These are phyloP conservation scores for Nissolia schottii DNA, from an alignment of 306 rosid species.

Conservation along the genomic window DNA sequence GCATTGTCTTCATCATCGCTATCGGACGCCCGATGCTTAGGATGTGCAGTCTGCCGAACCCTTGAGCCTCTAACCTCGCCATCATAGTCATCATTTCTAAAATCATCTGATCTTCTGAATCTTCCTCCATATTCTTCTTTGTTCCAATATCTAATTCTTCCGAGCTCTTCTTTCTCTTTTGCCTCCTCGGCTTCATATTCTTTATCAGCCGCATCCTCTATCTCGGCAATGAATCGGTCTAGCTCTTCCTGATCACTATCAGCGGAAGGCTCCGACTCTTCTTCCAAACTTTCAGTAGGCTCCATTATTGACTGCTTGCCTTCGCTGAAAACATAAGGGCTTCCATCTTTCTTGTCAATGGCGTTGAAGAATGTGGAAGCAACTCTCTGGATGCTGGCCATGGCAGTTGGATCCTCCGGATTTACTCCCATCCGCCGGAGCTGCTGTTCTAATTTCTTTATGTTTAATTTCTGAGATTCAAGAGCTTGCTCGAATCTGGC, in stretches of 20 bases:
- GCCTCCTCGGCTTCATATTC: slow-evolving; percentile 93
- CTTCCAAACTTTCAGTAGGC: slow-evolving; percentile 38
- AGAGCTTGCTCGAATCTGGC: slow-evolving; percentile 99
- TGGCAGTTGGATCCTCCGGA: slow-evolving; percentile 95
- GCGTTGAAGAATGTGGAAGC: slow-evolving; percentile 97
- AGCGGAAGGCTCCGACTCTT: slow-evolving; percentile 51
- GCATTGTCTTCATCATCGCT: slow-evolving; percentile 46
- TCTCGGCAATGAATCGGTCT: slow-evolving; percentile 85
- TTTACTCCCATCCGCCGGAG: slow-evolving; percentile 88
- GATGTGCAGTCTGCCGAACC: slow-evolving; percentile 35
- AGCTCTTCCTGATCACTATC: slow-evolving; percentile 87
- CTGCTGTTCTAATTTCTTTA: slow-evolving; percentile 87
- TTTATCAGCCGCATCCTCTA: slow-evolving; percentile 93
- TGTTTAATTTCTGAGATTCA: slow-evolving; percentile 92
- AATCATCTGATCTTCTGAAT: slow-evolving; percentile 55
- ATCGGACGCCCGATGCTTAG: slow-evolving; percentile 35
- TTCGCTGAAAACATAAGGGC: slow-evolving; percentile 73
- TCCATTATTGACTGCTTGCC: slow-evolving; percentile 40
- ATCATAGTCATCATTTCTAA: slow-evolving; percentile 41
- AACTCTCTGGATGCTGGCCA: slow-evolving; percentile 95
- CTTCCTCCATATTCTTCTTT: slow-evolving; percentile 79
- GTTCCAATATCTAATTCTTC: slow-evolving; percentile 71
- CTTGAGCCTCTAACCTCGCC: slow-evolving; percentile 41
- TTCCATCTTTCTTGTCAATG: slow-evolving; percentile 86
- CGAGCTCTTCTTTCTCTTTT: slow-evolving; percentile 75